Conservation (phyloP, 768 basidiomycete genomes). For the Suillus alpinus region DNA sequence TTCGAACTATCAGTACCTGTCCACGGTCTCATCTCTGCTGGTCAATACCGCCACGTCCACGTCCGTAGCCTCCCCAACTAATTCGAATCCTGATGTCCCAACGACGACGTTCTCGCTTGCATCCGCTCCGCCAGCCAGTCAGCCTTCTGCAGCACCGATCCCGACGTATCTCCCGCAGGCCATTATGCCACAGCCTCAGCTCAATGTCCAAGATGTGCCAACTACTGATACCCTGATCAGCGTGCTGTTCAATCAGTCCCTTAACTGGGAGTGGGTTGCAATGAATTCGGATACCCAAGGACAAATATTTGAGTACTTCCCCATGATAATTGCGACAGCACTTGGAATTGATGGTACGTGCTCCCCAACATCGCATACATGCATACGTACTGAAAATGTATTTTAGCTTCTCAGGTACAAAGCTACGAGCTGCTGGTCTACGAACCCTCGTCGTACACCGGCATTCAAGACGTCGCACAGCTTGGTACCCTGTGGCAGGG, state of each 20-base stretch:
- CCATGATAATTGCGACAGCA: constrained; percentile 45
- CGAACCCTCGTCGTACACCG: constrained; percentile 54
- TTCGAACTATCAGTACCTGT: constrained; percentile 33
- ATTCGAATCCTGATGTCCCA: constrained; percentile 39
- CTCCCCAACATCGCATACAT: not conserved
- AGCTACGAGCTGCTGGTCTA: constrained; percentile 68
- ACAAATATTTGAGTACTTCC: constrained; percentile 78
- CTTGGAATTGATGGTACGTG: constrained; percentile 43
- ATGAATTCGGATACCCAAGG: constrained; percentile 52
- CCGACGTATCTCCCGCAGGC: constrained; percentile 59
- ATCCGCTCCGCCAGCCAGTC: constrained; percentile 19
- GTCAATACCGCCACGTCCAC: constrained; percentile 20
- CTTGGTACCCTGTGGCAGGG: constrained; percentile 72
- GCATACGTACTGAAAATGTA: constrained; percentile 32
- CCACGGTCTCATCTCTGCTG: constrained; percentile 34
- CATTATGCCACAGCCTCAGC: constrained; percentile 46
- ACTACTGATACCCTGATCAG: constrained; percentile 51
- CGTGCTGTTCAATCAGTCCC: constrained; percentile 54
- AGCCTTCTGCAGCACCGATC: constrained; percentile 36
- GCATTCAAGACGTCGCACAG: constrained; percentile 40
- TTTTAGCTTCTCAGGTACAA: constrained; percentile 34
- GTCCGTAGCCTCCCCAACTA: constrained; percentile 19
- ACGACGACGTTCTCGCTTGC: constrained; percentile 26
- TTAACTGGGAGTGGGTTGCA: constrained; percentile 75
- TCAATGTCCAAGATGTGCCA: constrained; percentile 29